Percentiles rank a stretch among this genome's conserved stretches.
Evolutionary conservation across 805 yeast species (phyloP).

Genomic region (Sporopachydermia quercuum): DNA sequence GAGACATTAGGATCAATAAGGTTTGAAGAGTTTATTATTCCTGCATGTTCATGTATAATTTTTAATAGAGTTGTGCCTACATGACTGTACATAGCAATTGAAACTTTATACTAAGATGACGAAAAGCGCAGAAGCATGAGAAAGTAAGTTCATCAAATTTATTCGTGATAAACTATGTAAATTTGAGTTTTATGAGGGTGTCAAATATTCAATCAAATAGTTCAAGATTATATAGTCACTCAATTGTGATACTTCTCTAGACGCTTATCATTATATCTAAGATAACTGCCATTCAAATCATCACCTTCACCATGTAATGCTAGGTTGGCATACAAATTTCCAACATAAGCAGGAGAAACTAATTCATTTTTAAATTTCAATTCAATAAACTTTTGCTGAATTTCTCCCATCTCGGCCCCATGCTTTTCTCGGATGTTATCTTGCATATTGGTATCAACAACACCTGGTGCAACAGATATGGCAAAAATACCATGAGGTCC

Average conservation of each 20-base stretch:
- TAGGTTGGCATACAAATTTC: conserved; percentile 47
- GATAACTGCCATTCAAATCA: conserved; percentile 49
- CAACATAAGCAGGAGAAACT: conserved; percentile 61
- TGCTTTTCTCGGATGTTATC: conserved; percentile 52
- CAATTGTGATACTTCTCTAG: conserved; percentile 5
- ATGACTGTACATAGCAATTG: too few species aligned
- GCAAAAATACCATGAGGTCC: conserved; percentile 28
- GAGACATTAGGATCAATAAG: too few species aligned
- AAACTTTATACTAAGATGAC: too few species aligned
- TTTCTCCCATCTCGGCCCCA: conserved; percentile 45
- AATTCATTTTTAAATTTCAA: conserved; percentile 44
- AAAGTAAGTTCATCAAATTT: too few species aligned
- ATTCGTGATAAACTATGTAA: too few species aligned
- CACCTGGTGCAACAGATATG: conserved; percentile 84
- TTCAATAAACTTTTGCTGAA: conserved; percentile 46
- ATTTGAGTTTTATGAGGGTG: too few species aligned
- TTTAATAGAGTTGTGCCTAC: too few species aligned
- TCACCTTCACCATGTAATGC: conserved; percentile 43
- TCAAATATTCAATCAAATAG: too few species aligned
- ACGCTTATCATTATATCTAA: conserved; percentile 40
- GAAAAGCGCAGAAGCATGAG: too few species aligned
- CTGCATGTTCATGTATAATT: too few species aligned
- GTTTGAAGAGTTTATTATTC: too few species aligned
- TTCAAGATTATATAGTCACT: too few species aligned
- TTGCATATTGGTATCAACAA: conserved; percentile 88